Percentiles rank a stretch among this genome's conserved stretches.
Conservation (phyloP, 768 basidiomycete species). For the Hypholoma sublateritium region DNA sequence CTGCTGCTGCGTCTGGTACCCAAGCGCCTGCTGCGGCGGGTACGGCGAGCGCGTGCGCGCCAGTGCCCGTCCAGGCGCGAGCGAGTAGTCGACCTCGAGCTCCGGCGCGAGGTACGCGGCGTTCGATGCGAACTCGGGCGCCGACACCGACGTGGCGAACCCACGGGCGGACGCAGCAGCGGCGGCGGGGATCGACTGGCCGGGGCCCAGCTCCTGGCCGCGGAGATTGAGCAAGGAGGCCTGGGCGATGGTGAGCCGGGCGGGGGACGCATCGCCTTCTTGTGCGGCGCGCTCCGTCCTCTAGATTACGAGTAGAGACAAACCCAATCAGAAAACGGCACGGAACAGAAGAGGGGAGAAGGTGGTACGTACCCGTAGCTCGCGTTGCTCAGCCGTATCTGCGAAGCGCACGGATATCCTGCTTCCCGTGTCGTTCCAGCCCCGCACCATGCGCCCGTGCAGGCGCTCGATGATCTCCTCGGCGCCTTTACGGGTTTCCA, state of each 20-base stretch:
- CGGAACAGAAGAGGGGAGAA: background rate
- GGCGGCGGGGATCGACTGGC: conserved; percentile 15
- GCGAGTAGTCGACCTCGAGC: conserved; percentile 40
- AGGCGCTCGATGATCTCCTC: conserved; percentile 77
- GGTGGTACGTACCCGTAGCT: conserved; percentile 58
- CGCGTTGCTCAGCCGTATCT: conserved; percentile 75
- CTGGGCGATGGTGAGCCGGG: conserved; percentile 73
- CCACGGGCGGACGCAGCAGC: conserved; percentile 14
- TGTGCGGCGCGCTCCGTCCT: conserved; percentile 58
- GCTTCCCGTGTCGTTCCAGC: conserved; percentile 75
- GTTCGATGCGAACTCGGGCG: conserved; percentile 25
- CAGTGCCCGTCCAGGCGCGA: conserved; percentile 25
- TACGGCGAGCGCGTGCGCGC: conserved; percentile 20
- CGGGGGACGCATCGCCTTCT: conserved; percentile 63
- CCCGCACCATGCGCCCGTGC: conserved; percentile 78
- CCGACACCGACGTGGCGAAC: conserved; percentile 17
- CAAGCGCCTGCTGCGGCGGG: conserved; percentile 3
- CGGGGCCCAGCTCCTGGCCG: conserved; percentile 53
- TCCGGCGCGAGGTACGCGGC: conserved; percentile 17
- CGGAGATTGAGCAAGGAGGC: conserved; percentile 75
- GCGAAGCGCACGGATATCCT: conserved; percentile 80
- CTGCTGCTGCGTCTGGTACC: background rate
- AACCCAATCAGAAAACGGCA: conserved; percentile 1
- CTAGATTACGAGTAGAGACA: conserved; percentile 29
- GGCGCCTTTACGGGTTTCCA: conserved; percentile 70